phyloP scores from a whole-genome alignment of 345 rosid species.

The Physaria fendleri region DNA sequence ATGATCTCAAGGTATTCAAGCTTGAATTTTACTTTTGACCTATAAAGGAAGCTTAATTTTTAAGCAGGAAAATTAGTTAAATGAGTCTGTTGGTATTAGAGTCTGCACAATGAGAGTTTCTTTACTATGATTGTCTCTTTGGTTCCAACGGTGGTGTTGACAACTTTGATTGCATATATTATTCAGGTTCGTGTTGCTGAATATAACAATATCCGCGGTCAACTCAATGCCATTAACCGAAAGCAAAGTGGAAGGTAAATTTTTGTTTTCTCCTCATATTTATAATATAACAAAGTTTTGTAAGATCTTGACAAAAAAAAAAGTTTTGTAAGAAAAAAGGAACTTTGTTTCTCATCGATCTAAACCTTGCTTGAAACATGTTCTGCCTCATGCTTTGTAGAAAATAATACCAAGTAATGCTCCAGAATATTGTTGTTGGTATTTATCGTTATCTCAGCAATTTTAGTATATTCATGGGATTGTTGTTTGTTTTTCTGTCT shows the following conservation, averaged over 20 bases:
- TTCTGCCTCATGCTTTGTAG: not conserved
- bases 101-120: not conserved
- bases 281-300: no score
- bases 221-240: slow-evolving; percentile 86
- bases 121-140: not conserved
- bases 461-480: not conserved
- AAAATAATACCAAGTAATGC: not conserved
- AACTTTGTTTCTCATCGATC: not conserved
- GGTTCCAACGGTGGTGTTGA: not conserved
- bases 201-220: slow-evolving; percentile 89
- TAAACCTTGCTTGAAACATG: not conserved
- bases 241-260: slow-evolving; percentile 95
- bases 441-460: not conserved
- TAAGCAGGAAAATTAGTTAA: not conserved
- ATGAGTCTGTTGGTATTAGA: not conserved
- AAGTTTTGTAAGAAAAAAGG: not conserved
- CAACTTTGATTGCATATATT: slow-evolving; percentile 14
- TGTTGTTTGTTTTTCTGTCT: slow-evolving; percentile 15
- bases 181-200: slow-evolving; percentile 89
- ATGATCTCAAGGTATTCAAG: slow-evolving; percentile 87
- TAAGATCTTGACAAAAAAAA: no score
- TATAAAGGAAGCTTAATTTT: not conserved
- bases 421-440: not conserved
- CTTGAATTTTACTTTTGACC: not conserved
- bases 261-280: not conserved